phyloP scores from a whole-genome alignment of 257 asterid genomes.

The Voacanga thouarsii region DNA sequence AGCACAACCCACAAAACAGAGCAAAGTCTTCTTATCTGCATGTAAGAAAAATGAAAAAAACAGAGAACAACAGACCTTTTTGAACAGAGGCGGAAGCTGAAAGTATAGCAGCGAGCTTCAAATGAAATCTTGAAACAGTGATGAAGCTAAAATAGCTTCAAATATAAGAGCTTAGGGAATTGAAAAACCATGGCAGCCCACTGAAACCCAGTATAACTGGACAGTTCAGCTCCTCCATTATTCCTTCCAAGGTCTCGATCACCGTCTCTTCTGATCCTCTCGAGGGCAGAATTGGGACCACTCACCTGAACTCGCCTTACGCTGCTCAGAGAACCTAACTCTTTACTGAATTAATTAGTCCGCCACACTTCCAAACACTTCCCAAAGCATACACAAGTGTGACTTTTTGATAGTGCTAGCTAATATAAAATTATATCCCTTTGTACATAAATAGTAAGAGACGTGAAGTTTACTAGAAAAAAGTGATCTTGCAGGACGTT shows the following conservation, averaged over 20 bases:
- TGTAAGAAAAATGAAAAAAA: not conserved
- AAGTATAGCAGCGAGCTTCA: slow-evolving; percentile 15
- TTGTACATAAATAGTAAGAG: slow-evolving; percentile 9
- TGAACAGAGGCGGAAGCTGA: slow-evolving; percentile 19
- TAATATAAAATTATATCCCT: not conserved
- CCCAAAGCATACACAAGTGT: slow-evolving; percentile 21
- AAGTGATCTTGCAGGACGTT: slow-evolving; percentile 15
- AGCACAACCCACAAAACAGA: slow-evolving; percentile 9
- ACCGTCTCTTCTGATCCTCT: slow-evolving; percentile 35
- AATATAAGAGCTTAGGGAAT: slow-evolving; percentile 23
- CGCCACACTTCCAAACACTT: slow-evolving; percentile 16
- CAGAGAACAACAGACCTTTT: slow-evolving; percentile 29
- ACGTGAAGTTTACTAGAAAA: slow-evolving; percentile 2
- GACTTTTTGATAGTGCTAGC: not conserved
- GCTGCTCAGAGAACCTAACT: slow-evolving; percentile 25
- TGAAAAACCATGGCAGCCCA: slow-evolving; percentile 17
- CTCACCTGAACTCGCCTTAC: slow-evolving; percentile 19
- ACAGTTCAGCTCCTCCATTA: slow-evolving; percentile 27
- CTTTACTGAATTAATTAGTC: slow-evolving; percentile 16
- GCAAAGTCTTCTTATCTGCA: not conserved
- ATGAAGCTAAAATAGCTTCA: slow-evolving; percentile 13
- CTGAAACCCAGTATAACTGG: slow-evolving; percentile 18
- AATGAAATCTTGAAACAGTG: slow-evolving; percentile 21
- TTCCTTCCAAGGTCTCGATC: slow-evolving; percentile 37
- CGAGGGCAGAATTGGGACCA: slow-evolving; percentile 53